These are phyloP conservation scores for Polyplosphaeria fusca DNA, from an alignment of 495 filamentous ascomycete genomes.

Conservation along the genomic window DNA sequence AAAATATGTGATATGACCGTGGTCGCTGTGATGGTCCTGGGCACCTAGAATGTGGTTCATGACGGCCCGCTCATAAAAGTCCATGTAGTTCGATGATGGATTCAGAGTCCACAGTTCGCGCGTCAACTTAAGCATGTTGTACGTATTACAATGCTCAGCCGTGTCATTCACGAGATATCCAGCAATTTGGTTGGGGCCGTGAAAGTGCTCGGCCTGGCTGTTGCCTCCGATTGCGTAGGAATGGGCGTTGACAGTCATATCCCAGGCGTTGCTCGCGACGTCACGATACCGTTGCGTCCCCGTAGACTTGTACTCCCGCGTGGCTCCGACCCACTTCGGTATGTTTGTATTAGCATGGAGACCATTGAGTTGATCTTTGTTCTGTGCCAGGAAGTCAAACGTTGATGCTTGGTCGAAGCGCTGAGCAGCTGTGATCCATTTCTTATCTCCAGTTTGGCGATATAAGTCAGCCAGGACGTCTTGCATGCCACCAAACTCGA, in stretches of 20 bases:
- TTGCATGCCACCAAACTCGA: constrained; percentile 46
- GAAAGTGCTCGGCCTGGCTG: constrained; percentile 46
- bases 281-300: constrained; percentile 36
- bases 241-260: constrained; percentile 38
- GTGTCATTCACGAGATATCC: constrained; percentile 38
- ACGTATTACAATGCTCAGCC: constrained; percentile 43
- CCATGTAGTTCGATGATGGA: constrained; percentile 39
- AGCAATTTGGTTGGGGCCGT: constrained; percentile 38
- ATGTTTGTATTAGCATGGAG: constrained; percentile 45
- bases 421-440: constrained; percentile 40
- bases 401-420: constrained; percentile 43
- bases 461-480: constrained; percentile 42
- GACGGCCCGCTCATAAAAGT: constrained; percentile 44
- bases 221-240: constrained; percentile 45
- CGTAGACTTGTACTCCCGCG: constrained; percentile 38
- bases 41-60: constrained; percentile 42
- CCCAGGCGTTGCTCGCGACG: constrained; percentile 43
- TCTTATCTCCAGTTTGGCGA: constrained; percentile 35
- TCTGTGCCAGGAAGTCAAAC: constrained; percentile 39
- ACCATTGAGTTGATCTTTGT: constrained; percentile 40
- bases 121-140: constrained; percentile 46
- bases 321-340: constrained; percentile 44
- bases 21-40: constrained; percentile 37
- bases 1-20: constrained; percentile 46
- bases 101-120: constrained; percentile 40